These are phyloP conservation scores for Aspergillus nanangensis DNA, from an alignment of 495 filamentous ascomycete species.

Conservation along the genomic window DNA sequence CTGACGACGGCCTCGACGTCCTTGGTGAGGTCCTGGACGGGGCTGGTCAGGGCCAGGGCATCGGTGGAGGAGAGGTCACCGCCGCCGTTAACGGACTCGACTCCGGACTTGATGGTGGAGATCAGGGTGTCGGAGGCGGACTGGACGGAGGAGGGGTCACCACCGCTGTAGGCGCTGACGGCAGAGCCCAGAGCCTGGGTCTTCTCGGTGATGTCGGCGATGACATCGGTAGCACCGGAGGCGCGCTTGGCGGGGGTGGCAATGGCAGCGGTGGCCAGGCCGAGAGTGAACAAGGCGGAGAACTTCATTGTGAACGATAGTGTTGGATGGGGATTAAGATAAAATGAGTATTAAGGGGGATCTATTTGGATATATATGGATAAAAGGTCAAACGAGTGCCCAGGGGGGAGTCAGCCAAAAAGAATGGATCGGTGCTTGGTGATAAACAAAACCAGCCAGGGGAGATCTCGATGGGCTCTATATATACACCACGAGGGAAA, in stretches of 20 bases:
- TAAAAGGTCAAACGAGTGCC: slow-evolving; percentile 20
- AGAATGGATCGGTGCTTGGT: slow-evolving; percentile 13
- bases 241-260: slow-evolving; percentile 16
- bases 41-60: slow-evolving; percentile 25
- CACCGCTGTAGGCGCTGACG: slow-evolving; percentile 29
- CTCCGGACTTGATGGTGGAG: slow-evolving; percentile 26
- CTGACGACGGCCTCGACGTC: slow-evolving; percentile 23
- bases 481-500: slow-evolving; percentile 11
- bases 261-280: slow-evolving; percentile 19
- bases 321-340: slow-evolving; percentile 9
- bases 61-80: slow-evolving; percentile 22
- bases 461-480: slow-evolving; percentile 3
- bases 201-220: slow-evolving; percentile 24
- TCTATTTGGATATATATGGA: neutral
- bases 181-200: slow-evolving; percentile 29
- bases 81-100: slow-evolving; percentile 17
- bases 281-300: slow-evolving; percentile 26
- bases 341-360: slow-evolving; percentile 19
- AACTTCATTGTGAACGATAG: slow-evolving; percentile 34
- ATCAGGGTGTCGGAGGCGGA: slow-evolving; percentile 28
- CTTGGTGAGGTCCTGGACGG: slow-evolving; percentile 28
- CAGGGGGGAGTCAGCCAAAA: slow-evolving; percentile 10
- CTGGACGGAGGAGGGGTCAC: slow-evolving; percentile 25
- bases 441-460: neutral
- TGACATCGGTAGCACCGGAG: neutral